phyloP scores from a whole-genome alignment of 192 early-diverging fungal species.

The Coemansia sp. region DNA sequence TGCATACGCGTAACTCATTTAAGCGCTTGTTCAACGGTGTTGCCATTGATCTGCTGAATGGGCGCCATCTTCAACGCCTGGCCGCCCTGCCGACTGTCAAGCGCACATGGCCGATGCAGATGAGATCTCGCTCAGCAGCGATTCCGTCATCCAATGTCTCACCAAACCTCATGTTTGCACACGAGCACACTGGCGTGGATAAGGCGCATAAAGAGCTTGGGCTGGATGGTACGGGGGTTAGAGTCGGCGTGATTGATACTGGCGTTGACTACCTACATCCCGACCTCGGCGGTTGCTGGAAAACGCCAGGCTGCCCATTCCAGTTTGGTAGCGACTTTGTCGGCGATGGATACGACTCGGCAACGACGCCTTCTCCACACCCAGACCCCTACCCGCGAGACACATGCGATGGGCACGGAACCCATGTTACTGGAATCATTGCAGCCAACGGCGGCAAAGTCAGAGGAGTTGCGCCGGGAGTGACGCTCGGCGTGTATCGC shows the following conservation, averaged over 20 bases:
- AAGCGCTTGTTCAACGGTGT: conserved; percentile 53
- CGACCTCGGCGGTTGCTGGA: conserved; percentile 53
- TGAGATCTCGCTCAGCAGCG: conserved; percentile 37
- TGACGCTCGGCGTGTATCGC: conserved; percentile 75
- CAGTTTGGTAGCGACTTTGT: conserved; percentile 65
- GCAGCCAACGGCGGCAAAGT: conserved; percentile 67
- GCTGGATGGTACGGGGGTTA: conserved; percentile 61
- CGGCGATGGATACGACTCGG: conserved; percentile 54
- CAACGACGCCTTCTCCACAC: conserved; percentile 28
- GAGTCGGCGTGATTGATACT: conserved; percentile 53
- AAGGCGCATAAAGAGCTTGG: conserved; percentile 55
- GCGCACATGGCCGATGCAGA: conserved; percentile 51
- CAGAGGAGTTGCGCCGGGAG: conserved; percentile 80
- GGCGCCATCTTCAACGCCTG: conserved; percentile 29
- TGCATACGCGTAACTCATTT: conserved; percentile 39
- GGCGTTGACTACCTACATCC: conserved; percentile 56
- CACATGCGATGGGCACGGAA: conserved; percentile 65
- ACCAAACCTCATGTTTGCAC: conserved; percentile 53
- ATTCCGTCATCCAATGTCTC: conserved; percentile 41
- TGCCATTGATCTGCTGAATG: conserved; percentile 41
- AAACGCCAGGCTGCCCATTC: conserved; percentile 60
- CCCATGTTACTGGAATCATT: conserved; percentile 70
- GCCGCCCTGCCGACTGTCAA: conserved; percentile 30
- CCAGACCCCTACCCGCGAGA: conserved; percentile 60
- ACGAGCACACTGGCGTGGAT: conserved; percentile 61